Evolutionary conservation across 306 rosid species (phyloP), one percentile per base, ranked within the genome.

Genomic region (Fragaria nilgerrensis): DNA sequence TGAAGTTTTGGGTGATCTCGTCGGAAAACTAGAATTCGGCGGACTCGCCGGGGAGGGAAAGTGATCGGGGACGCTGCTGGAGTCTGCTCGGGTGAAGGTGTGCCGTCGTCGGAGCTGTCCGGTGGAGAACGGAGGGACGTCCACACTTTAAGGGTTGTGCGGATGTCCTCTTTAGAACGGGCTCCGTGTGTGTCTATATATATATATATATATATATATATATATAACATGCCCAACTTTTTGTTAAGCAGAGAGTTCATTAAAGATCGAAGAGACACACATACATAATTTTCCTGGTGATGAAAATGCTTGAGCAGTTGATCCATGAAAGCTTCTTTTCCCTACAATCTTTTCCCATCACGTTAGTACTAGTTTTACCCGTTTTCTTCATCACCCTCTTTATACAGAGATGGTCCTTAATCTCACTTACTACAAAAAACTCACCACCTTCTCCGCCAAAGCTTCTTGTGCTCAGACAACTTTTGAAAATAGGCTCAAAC

Each of bases 391-490:
- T 69, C 20, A 0, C 68, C 44, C 20, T 77, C 8, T 4, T 23
- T 25, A 7, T 72, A 13, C 25, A 72, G 72, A 75, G 74, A 84
- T 76, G 88, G 85, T 49, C n/a, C 27, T 50, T 52, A 17, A 58
- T 56, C 48, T 55, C 44, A 23, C 7, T 12, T 22, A 2, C 19
- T n/a, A 49, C 79, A 10, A 20, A 48, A 45, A 77, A 3, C 58
- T 84, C 78, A 73, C 85, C 84, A 11, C 92, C 90, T 23, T 87
- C 92, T 1, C 89, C 92, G 2, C 82, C 88, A 55, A 90, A 77
- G 78, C 55, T 86, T 14, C 92, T 88, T 1, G 11, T 87, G 36
- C 41, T 87, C 14, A 87, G 91, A 68, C 81, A 87, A 72, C 79
- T 89, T 41, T 86, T 78, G 49, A 90, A 82, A 70, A 44, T 85